Evolutionary conservation across 2,329 filamentous ascomycete genomes (phyloP).

Genomic region (Monosporascus sp.): DNA sequence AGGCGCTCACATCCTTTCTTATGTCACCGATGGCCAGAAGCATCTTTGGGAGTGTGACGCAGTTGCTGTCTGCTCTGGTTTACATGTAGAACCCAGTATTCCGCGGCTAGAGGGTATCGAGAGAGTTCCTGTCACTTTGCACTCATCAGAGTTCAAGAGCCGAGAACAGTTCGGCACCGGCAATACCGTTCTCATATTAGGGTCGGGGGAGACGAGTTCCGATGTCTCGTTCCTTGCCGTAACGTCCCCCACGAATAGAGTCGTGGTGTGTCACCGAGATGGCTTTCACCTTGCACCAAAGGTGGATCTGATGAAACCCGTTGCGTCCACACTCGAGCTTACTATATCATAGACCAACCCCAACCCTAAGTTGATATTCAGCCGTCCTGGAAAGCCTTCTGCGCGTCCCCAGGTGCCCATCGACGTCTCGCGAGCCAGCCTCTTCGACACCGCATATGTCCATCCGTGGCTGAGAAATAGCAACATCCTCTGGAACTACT

Average conservation of each 20-base stretch:
- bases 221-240: slow-evolving; percentile 41
- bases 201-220: slow-evolving; percentile 42
- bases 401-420: slow-evolving; percentile 39
- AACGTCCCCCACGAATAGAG: slow-evolving; percentile 35
- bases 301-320: slow-evolving; percentile 18
- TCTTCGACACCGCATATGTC: slow-evolving; percentile 48
- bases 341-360: slow-evolving; percentile 19
- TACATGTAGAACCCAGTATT: slow-evolving; percentile 37
- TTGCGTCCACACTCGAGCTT: slow-evolving; percentile 1
- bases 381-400: slow-evolving; percentile 10
- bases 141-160: slow-evolving; percentile 39
- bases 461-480: slow-evolving; percentile 41
- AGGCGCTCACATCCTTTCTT: slow-evolving; percentile 17
- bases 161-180: slow-evolving; percentile 35
- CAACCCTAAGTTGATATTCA: slow-evolving; percentile 18
- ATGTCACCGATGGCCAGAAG: slow-evolving; percentile 3
- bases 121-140: slow-evolving; percentile 30
- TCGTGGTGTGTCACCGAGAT: slow-evolving; percentile 40
- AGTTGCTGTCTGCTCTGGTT: slow-evolving; percentile 40
- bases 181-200: slow-evolving; percentile 38
- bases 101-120: slow-evolving; percentile 35
- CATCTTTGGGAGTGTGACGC: slow-evolving; percentile 37
- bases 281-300: slow-evolving; percentile 43
- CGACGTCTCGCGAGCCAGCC: slow-evolving; percentile 40
- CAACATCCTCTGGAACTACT: slow-evolving; percentile 38